A percentile compares a stretch with the other conserved stretches of the same genome.
These are phyloP conservation scores for Gastroboletus turbinatus DNA, from an alignment of 1,284 basidiomycete species.

Conservation along the genomic window DNA sequence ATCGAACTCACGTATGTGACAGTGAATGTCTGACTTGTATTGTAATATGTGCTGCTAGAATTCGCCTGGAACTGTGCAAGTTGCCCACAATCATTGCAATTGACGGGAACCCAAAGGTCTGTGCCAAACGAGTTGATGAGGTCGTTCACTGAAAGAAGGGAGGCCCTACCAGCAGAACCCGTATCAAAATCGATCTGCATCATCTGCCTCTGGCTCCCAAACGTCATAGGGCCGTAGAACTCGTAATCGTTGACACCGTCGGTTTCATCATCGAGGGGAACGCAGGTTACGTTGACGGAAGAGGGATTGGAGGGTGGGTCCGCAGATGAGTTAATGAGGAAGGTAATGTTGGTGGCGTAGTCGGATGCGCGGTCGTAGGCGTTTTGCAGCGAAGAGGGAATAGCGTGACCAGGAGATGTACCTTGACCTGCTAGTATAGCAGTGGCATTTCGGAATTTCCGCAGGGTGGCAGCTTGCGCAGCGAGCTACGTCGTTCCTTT, in stretches of 20 bases:
- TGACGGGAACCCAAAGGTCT: conserved; percentile 53
- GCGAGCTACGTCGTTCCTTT: conserved; percentile 15
- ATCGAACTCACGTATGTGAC: conserved; percentile 54
- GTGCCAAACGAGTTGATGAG: neutral
- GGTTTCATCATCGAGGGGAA: conserved; percentile 25
- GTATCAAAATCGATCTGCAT: conserved; percentile 57
- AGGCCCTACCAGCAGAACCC: conserved; percentile 44
- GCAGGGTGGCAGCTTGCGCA: conserved; percentile 10
- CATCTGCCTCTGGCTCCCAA: conserved; percentile 49
- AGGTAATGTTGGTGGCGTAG: conserved; percentile 7
- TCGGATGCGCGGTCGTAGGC: conserved; percentile 24
- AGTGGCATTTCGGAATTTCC: conserved; percentile 23
- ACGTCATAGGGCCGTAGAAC: conserved; percentile 48
- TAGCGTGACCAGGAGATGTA: conserved; percentile 6
- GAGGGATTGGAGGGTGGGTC: neutral
- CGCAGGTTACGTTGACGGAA: neutral
- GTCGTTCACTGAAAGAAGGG: neutral
- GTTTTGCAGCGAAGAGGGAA: conserved; percentile 17
- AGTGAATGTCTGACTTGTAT: conserved; percentile 39
- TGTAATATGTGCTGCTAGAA: conserved; percentile 43
- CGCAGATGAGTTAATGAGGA: neutral
- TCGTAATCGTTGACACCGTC: conserved; percentile 40
- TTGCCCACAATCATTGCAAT: conserved; percentile 41
- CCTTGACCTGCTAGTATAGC: conserved; percentile 12
- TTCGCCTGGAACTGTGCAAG: conserved; percentile 37